Evolutionary conservation across 1,284 basidiomycete species (phyloP).

Genomic region (Coniferiporia sulphurascens): DNA sequence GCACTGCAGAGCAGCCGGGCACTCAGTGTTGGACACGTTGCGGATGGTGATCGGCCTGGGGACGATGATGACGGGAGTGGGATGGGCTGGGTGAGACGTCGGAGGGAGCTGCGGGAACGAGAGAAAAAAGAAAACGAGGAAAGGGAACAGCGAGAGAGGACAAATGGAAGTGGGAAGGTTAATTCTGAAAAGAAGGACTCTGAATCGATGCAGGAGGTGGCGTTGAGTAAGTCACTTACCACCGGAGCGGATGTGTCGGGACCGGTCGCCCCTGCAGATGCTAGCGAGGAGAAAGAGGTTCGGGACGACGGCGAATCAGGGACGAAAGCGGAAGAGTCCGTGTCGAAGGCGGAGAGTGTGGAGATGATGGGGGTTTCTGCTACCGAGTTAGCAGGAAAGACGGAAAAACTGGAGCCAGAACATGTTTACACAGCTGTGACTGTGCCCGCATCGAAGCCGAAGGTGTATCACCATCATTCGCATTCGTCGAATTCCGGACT

Average conservation of each 20-base stretch:
- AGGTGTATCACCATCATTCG: slow-evolving; percentile 23
- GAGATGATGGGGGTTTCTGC: not conserved
- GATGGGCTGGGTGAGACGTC: slow-evolving; percentile 62
- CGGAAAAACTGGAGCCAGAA: slow-evolving; percentile 10
- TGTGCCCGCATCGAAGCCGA: slow-evolving; percentile 30
- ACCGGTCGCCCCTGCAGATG: slow-evolving; percentile 22
- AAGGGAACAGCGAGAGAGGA: slow-evolving; percentile 19
- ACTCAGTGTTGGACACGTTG: slow-evolving; percentile 26
- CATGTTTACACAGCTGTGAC: slow-evolving; percentile 29
- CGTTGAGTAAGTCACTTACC: slow-evolving; percentile 14
- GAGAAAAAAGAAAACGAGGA: slow-evolving; percentile 31
- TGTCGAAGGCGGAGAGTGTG: not conserved
- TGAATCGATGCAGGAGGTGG: not conserved
- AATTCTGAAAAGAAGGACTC: not conserved
- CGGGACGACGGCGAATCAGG: slow-evolving; percentile 1
- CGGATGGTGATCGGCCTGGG: slow-evolving; percentile 30
- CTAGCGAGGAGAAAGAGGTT: slow-evolving; percentile 10
- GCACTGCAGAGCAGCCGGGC: slow-evolving; percentile 30
- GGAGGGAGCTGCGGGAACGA: slow-evolving; percentile 51
- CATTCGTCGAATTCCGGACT: not conserved
- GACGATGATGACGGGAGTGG: slow-evolving; percentile 68
- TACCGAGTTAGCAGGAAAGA: not conserved
- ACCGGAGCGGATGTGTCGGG: slow-evolving; percentile 1
- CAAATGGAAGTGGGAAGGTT: not conserved
- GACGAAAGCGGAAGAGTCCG: slow-evolving; percentile 4